These are phyloP conservation scores for Myxozyma vanderwaltii DNA, from an alignment of 805 yeast genomes.

Conservation along the genomic window DNA sequence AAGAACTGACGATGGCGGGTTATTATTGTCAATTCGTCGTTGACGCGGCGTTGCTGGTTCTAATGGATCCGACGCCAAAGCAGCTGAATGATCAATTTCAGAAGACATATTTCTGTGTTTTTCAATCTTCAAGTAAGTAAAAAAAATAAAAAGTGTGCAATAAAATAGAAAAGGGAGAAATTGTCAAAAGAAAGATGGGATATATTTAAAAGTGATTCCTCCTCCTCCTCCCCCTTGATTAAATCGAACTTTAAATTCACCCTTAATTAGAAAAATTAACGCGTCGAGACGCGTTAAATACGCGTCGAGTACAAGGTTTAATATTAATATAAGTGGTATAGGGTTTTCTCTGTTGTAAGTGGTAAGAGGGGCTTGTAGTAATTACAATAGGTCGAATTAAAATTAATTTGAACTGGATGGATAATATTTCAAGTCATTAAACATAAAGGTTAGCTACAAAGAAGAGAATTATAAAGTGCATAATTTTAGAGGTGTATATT, in stretches of 20 bases:
- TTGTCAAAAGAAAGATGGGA: not conserved
- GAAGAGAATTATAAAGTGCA: too few species aligned
- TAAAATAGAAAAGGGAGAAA: too few species aligned
- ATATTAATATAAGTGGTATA: not conserved
- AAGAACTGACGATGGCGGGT: slow-evolving; percentile 3
- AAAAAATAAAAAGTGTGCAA: too few species aligned
- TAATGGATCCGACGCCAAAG: slow-evolving; percentile 17
- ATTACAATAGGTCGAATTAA: too few species aligned
- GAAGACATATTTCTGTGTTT: slow-evolving; percentile 10
- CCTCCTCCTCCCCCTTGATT: slow-evolving; percentile 6
- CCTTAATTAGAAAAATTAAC: not conserved
- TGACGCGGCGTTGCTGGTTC: slow-evolving; percentile 7
- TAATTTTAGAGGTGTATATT: too few species aligned
- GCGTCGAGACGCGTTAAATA: slow-evolving; percentile 8
- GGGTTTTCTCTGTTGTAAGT: not conserved
- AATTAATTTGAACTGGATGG: too few species aligned
- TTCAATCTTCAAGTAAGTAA: too few species aligned
- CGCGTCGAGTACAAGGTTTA: not conserved
- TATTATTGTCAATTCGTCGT: not conserved
- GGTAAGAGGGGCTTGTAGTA: not conserved
- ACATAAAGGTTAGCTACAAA: too few species aligned
- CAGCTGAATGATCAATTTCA: slow-evolving; percentile 16
- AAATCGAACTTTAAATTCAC: not conserved
- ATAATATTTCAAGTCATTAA: too few species aligned
- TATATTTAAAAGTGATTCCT: not conserved